Conservation (phyloP, 306 rosid species). For the Cicer cuneatum region DNA sequence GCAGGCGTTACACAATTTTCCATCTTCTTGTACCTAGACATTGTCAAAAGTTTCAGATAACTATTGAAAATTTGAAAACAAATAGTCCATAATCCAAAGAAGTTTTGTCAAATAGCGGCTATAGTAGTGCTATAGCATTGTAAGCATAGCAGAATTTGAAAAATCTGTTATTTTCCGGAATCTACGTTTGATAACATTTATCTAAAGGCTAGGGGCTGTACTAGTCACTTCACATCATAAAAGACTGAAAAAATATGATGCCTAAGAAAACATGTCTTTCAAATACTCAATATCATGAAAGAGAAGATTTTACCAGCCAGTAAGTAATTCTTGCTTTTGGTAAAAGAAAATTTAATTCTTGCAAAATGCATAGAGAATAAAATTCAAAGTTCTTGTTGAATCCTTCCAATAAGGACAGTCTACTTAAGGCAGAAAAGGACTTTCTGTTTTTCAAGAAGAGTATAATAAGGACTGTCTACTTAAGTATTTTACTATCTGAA, state of each 20-base stretch:
- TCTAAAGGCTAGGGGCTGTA: slow-evolving; percentile 1
- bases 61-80: slow-evolving; percentile 38
- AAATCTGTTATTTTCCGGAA: no score
- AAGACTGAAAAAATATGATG: slow-evolving; percentile 9
- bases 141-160: no score
- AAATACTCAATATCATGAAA: slow-evolving; percentile 9
- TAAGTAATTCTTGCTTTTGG: slow-evolving; percentile 20
- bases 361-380: slow-evolving; percentile 33
- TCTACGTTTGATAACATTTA: not conserved
- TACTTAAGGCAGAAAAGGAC: slow-evolving; percentile 8
- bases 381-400: slow-evolving; percentile 28
- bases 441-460: not conserved
- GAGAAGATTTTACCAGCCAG: slow-evolving; percentile 28
- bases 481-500: slow-evolving; percentile 11
- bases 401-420: slow-evolving; percentile 7
- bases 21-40: slow-evolving; percentile 78
- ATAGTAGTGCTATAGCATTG: no score
- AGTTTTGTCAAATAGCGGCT: no score
- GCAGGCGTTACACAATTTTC: slow-evolving; percentile 64
- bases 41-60: slow-evolving; percentile 35
- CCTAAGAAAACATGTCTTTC: slow-evolving; percentile 2
- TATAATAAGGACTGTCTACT: no score
- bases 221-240: slow-evolving; percentile 16
- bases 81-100: slow-evolving; percentile 21
- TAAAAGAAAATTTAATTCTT: not conserved